Base-by-base conservation (phyloP, 345 rosid genomes). In the Balakata baccata region DNA sequence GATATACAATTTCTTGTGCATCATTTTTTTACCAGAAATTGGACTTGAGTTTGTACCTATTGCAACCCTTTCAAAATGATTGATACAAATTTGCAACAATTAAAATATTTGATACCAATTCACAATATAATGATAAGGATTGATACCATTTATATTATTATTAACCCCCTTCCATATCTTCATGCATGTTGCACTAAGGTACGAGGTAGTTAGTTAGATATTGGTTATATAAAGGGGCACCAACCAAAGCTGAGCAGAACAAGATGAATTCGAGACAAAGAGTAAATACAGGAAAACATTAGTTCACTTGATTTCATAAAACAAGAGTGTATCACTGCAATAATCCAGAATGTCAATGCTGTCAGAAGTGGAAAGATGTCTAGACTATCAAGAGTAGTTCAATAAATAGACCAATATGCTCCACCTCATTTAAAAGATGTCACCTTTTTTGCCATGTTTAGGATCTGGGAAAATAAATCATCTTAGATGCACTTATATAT, bases 361-460 rank as follows among this genome's bases (percentile, higher is more conserved):
- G 97, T 86, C 79, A 92, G 76, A 74, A 87, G 58, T 14, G 98
- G 99, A n/a, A 92, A 68, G 66, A 92, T 16, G 74, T 85, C 90
- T 51, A 92, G 81, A 82, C 72, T 83, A 84, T 95, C 98, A 0
- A 92, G 90, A 46, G 84, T 82, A 7, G 89, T 77, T 77, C 92
- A 91, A 83, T 94, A 92, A 20, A 80, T 74, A 66, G 92, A 92
- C 99, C 94, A 95, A 72, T 68, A 83, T 7, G 92, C 90, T 67
- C 99, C 99, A 20, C 99, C 96, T 13, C 13, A 80, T 79, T 92
- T 86, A 76, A 94, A 92, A 6, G 99, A 92, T 12, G 93, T 89
- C 66, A 92, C 88, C 74, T 95, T 95, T 80, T 95, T 97, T 22
- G 85, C 94, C 99, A 92, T 95, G 70, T 87, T 90, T 45, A 85